Base-by-base conservation (phyloP, 2,329 filamentous ascomycete species). In the Sclerotinia glacialis region DNA sequence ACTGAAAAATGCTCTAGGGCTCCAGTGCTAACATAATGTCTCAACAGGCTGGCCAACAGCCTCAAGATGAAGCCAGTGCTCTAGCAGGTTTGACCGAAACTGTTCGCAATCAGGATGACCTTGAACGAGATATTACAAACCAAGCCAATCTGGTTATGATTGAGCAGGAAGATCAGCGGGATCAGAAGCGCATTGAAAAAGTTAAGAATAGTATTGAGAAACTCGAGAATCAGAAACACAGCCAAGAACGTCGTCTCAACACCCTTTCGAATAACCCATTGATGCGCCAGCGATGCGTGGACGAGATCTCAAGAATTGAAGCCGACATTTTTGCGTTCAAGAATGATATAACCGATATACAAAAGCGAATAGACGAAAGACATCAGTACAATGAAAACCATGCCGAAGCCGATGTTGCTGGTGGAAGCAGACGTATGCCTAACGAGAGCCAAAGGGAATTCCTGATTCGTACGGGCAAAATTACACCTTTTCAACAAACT, bases 391-490 rank as follows among this genome's bases (percentile, higher is more conserved):
- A 80, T 54, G 80, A 79, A 14, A 77, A 78, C 4, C 78, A 80
- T 1, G 79, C 81, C 12, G 78, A 78, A 26, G 26, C 26, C 1
- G 78, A 80, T 63, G 79, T 81, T 34, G 73, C 78, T 5, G 80
- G 79, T 56, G 84, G 83, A 37, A 86, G 84, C 63, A 83, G 83
- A 67, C 86, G 86, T 64, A 79, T 94, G 66, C 87, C 91, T 1
- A 91, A 91, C 68, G 95, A 98, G 79, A 92, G 86, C 31, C 88
- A 92, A 68, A 86, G 93, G 61, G 93, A 97, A 56, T 99, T 91
- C 76, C 84, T 99, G 56, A 95, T 99, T 59, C 88, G 95, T 37
- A 99, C 94, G 0, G 95, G 95, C 69, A 98, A 98, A 79, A 98
- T 99, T 72, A 99, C 95, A 0, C 95, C 95, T 0, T 99, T 99